phyloP scores from a whole-genome alignment of 164 flowering plant genomes.

The Vitis labrusca region DNA sequence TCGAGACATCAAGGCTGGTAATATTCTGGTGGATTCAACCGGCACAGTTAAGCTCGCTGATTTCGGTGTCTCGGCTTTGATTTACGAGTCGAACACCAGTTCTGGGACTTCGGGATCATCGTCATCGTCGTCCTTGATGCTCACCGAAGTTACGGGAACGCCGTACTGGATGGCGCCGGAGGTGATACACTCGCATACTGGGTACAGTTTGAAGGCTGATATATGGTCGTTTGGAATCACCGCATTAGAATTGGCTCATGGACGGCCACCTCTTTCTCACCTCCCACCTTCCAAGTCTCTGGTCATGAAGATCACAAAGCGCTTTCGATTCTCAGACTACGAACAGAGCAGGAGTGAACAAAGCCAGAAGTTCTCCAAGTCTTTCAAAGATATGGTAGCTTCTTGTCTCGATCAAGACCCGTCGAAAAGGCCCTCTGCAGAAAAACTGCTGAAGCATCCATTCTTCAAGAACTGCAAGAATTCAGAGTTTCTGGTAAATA shows the following conservation, averaged over 20 bases:
- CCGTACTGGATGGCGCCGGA: constrained; percentile 96
- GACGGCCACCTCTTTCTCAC: constrained; percentile 82
- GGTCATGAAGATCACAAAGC: constrained; percentile 60
- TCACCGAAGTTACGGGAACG: constrained; percentile 67
- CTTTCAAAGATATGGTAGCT: constrained; percentile 75
- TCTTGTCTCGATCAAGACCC: constrained; percentile 77
- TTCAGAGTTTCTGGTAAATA: constrained; percentile 53
- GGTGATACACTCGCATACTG: constrained; percentile 74
- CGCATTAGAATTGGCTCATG: constrained; percentile 84
- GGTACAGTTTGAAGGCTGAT: constrained; percentile 82
- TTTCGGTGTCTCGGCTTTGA: constrained; percentile 75
- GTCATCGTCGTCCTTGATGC: constrained; percentile 24
- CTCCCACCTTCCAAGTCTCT: constrained; percentile 74
- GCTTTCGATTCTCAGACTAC: constrained; percentile 57
- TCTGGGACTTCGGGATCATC: constrained; percentile 10
- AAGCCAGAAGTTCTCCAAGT: constrained; percentile 61
- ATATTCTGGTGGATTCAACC: constrained; percentile 61
- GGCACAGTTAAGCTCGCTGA: constrained; percentile 74
- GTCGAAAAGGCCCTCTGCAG: constrained; percentile 62
- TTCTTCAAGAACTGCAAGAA: constrained; percentile 69
- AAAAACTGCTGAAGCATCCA: constrained; percentile 68
- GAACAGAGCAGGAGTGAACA: constrained; percentile 22
- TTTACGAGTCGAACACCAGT: constrained; percentile 46
- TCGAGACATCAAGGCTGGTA: constrained; percentile 78
- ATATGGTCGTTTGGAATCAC: constrained; percentile 95